Evolutionary conservation across 2,329 filamentous ascomycete species (phyloP), one percentile per base, ranked within the genome.

Genomic region (Hymenoscyphus albidus): DNA sequence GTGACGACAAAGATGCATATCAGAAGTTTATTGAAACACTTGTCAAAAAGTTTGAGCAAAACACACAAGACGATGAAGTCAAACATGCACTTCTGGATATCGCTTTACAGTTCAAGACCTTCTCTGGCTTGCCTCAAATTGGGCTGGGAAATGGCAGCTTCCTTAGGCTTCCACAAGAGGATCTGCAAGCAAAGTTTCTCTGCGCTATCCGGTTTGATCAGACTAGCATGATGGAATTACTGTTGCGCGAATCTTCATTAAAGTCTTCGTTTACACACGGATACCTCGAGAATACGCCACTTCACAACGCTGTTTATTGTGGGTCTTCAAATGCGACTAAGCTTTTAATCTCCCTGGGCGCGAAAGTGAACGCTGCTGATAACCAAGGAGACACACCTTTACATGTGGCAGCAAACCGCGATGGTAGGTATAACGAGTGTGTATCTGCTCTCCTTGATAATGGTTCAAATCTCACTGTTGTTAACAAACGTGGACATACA

Each of bases 391-490:
- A 18, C 3, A 62, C 61, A 1, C 51, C 61, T 44, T 58, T 62
- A 42, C 48, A 62, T 32, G 5, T 27, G 14, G 61, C 61, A 7
- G 35, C 4, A 10, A 2, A 1, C 0, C 0, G 7, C 1, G 16
- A n/a, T 5, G 22, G 18, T 5, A 39, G 61, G 31, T 1, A 42
- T 14, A n/a, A 31, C 4, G 14, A 3, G 14, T 57, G 35, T 9
- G 32, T 48, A 35, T 31, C 51, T 6, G 13, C 44, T 10, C 61
- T 62, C 18, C 61, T 62, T n/a, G 35, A 62, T 9, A 16, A 58
- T 32, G 35, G 61, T 3, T 32, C 51, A 16, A 32, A 6, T 5
- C 7, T 42, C 16, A 10, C 31, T 48, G 13, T 22, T n/a, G 35
- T 44, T 1, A 31, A 31, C 4, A 6, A 44, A 31, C 3, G 40